phyloP scores from a whole-genome alignment of 768 basidiomycete genomes.

The Paxillus ammoniavirescens region DNA sequence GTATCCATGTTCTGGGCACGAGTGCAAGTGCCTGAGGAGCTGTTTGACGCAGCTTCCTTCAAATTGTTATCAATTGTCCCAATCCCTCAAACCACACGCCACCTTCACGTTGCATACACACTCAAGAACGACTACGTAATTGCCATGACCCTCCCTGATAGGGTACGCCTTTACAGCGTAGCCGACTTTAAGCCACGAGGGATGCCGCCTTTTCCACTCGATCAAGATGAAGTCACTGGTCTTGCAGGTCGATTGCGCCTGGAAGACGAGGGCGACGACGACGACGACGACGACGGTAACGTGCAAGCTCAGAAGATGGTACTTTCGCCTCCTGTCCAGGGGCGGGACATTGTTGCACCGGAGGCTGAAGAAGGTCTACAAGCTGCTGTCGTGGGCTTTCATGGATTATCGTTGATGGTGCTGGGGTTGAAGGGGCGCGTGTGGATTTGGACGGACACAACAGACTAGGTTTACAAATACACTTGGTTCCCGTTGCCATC shows the following conservation, averaged over 20 bases:
- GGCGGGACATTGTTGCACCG: slow-evolving; percentile 24
- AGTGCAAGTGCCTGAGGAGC: slow-evolving; percentile 1
- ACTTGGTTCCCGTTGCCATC: neutral
- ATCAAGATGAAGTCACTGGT: slow-evolving; percentile 22
- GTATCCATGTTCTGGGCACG: slow-evolving; percentile 19
- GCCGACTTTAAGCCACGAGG: slow-evolving; percentile 43
- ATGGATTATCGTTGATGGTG: slow-evolving; percentile 33
- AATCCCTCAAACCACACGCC: slow-evolving; percentile 37
- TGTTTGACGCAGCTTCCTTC: slow-evolving; percentile 53
- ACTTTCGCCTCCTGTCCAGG: slow-evolving; percentile 16
- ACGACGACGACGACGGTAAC: slow-evolving; percentile 15
- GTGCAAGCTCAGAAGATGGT: slow-evolving; percentile 1
- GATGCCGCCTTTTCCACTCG: slow-evolving; percentile 41
- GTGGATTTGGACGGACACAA: slow-evolving; percentile 26
- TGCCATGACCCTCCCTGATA: slow-evolving; percentile 40
- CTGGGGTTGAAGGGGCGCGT: slow-evolving; percentile 20
- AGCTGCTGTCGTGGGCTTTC: slow-evolving; percentile 42
- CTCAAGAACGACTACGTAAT: slow-evolving; percentile 53
- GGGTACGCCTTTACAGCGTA: slow-evolving; percentile 46
- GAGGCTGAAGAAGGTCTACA: slow-evolving; percentile 27
- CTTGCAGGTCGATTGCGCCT: slow-evolving; percentile 24
- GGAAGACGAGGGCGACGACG: slow-evolving; percentile 27
- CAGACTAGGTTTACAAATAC: slow-evolving; percentile 7
- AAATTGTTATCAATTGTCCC: slow-evolving; percentile 53
- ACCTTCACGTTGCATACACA: slow-evolving; percentile 44